Conservation (phyloP, 2,329 filamentous ascomycete genomes). For the Xylariaceae sp. region DNA sequence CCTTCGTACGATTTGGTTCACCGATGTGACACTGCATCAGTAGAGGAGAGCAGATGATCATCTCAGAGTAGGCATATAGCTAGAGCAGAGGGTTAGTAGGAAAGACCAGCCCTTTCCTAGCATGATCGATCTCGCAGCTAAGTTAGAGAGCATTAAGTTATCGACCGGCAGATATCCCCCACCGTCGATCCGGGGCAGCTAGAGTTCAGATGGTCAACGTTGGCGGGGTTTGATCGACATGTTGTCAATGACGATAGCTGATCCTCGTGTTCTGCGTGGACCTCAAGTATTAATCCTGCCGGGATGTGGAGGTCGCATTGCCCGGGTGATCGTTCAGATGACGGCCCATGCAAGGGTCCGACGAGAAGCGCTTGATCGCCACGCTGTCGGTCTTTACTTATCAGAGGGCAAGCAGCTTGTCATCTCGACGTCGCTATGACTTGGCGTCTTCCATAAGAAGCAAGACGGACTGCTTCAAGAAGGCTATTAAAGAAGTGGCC, state of each 20-base stretch:
- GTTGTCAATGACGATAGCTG: conserved; percentile 16
- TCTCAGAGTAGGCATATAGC: neutral
- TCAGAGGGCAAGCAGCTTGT: neutral
- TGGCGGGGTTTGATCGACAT: conserved; percentile 23
- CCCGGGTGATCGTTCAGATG: conserved; percentile 8
- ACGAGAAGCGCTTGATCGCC: conserved; percentile 19
- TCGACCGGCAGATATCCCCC: conserved; percentile 11
- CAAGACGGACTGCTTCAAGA: conserved; percentile 17
- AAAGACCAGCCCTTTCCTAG: neutral
- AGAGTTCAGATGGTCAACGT: conserved; percentile 11
- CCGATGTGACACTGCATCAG: conserved; percentile 8
- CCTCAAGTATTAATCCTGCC: conserved; percentile 12
- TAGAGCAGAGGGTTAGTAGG: neutral
- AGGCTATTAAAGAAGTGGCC: conserved; percentile 14
- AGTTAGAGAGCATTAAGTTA: conserved; percentile 10
- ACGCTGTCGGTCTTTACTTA: conserved; percentile 5
- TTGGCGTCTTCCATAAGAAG: conserved; percentile 9
- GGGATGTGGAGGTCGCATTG: conserved; percentile 18
- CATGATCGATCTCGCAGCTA: neutral
- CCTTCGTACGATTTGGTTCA: conserved; percentile 10
- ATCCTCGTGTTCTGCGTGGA: conserved; percentile 20
- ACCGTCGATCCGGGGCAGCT: conserved; percentile 22
- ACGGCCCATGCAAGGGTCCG: conserved; percentile 18
- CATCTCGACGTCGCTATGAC: neutral
- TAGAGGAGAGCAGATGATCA: conserved; percentile 1